Percentiles rank a stretch among this genome's conserved stretches.
Evolutionary conservation across 1,284 basidiomycete species (phyloP).

Genomic region (Apiotrichum montevideense): DNA sequence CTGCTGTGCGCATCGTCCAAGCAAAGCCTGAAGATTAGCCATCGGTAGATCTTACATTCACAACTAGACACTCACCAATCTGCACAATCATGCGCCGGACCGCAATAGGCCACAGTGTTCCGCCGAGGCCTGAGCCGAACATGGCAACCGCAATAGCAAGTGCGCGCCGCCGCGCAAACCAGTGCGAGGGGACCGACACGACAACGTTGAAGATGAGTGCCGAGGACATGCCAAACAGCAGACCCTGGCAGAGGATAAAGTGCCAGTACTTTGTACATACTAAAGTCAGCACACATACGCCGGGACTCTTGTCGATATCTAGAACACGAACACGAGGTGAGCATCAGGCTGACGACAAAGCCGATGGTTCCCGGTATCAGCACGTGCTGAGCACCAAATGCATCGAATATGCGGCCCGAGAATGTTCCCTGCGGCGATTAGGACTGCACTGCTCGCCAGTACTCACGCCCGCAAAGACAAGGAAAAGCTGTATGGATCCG

Average conservation of each 20-base stretch:
- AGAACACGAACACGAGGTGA: neutral
- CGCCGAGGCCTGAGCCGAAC: conserved; percentile 37
- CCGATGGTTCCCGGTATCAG: conserved; percentile 50
- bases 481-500: conserved; percentile 59
- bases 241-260: conserved; percentile 22
- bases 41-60: neutral
- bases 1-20: conserved; percentile 23
- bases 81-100: conserved; percentile 3
- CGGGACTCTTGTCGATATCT: too few relatives aligned
- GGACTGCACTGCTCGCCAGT: neutral
- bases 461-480: conserved; percentile 41
- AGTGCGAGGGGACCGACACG: conserved; percentile 52
- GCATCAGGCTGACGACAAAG: conserved; percentile 41
- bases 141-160: conserved; percentile 32
- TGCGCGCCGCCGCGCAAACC: conserved; percentile 42
- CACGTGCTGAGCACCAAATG: conserved; percentile 41
- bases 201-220: conserved; percentile 53
- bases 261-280: conserved; percentile 59
- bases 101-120: conserved; percentile 26
- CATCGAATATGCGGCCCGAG: conserved; percentile 19
- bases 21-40: conserved; percentile 12
- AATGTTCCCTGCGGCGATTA: conserved; percentile 40
- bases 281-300: neutral
- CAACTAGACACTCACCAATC: neutral
- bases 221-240: conserved; percentile 24